A percentile compares a stretch with the other conserved stretches of the same genome.
phyloP scores from a whole-genome alignment of 2,329 filamentous ascomycete genomes.

The Fusarium globosum region DNA sequence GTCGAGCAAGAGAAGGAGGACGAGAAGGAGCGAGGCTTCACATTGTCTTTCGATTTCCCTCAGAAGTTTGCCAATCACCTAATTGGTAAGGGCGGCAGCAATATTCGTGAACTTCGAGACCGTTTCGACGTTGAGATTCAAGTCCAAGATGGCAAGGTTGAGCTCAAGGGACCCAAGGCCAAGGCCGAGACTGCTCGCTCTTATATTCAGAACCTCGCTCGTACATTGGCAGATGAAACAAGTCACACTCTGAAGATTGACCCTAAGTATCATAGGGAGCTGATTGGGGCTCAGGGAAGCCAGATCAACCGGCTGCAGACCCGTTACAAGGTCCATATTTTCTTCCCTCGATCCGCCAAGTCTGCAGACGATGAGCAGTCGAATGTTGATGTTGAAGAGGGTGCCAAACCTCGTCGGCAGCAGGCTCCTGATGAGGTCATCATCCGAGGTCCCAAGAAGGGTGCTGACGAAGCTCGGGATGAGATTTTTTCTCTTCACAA shows the following conservation, averaged over 20 bases:
- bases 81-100: conserved; percentile 74
- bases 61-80: conserved; percentile 93
- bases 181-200: conserved; percentile 90
- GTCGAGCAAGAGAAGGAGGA: conserved; percentile 90
- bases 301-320: conserved; percentile 94
- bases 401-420: conserved; percentile 72
- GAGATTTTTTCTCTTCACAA: conserved; percentile 90
- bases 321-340: conserved; percentile 92
- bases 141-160: conserved; percentile 92
- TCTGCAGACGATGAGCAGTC: conserved; percentile 74
- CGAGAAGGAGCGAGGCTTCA: conserved; percentile 92
- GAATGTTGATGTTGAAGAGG: conserved; percentile 76
- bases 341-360: conserved; percentile 83
- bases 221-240: conserved; percentile 89
- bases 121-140: conserved; percentile 81
- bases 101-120: conserved; percentile 73
- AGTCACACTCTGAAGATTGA: conserved; percentile 90
- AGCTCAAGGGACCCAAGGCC: conserved; percentile 93
- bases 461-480: conserved; percentile 90
- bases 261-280: conserved; percentile 90
- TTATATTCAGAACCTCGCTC: conserved; percentile 82
- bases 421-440: conserved; percentile 90
- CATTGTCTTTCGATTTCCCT: conserved; percentile 88
- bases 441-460: conserved; percentile 90
- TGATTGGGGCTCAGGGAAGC: conserved; percentile 88